phyloP scores from a whole-genome alignment of 495 filamentous ascomycete genomes.

The Penicillium atrosanguineum region DNA sequence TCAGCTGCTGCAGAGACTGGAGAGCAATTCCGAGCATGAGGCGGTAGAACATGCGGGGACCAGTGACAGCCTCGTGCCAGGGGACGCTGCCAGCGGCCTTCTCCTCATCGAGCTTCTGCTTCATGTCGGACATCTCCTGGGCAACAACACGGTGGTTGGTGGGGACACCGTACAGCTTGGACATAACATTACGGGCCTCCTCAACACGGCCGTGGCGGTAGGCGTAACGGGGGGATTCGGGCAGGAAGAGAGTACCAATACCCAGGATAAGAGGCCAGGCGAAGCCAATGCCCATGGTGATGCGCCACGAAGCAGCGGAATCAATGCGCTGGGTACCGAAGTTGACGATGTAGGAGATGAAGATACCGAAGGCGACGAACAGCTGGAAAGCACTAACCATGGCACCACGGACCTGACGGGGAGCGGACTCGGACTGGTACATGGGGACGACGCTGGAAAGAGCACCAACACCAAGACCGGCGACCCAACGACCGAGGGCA shows the following conservation, averaged over 20 bases:
- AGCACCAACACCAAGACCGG: slow-evolving; percentile 67
- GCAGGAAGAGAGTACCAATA: slow-evolving; percentile 65
- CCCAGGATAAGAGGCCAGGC: slow-evolving; percentile 74
- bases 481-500: slow-evolving; percentile 55
- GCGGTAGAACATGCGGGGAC: slow-evolving; percentile 71
- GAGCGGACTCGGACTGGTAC: slow-evolving; percentile 70
- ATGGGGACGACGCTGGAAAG: slow-evolving; percentile 70
- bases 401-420: slow-evolving; percentile 62
- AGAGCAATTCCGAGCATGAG: slow-evolving; percentile 66
- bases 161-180: slow-evolving; percentile 66
- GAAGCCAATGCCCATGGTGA: slow-evolving; percentile 77
- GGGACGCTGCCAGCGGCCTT: slow-evolving; percentile 49
- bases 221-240: slow-evolving; percentile 69
- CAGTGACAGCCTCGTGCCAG: slow-evolving; percentile 68
- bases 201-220: slow-evolving; percentile 64
- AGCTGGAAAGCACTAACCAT: slow-evolving; percentile 77
- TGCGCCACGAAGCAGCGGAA: slow-evolving; percentile 66
- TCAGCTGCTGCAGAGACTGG: slow-evolving; percentile 71
- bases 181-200: slow-evolving; percentile 67
- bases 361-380: slow-evolving; percentile 85
- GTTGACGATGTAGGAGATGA: slow-evolving; percentile 78
- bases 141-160: slow-evolving; percentile 60
- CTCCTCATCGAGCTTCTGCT: slow-evolving; percentile 60
- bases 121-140: slow-evolving; percentile 66
- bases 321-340: slow-evolving; percentile 62